Evolutionary conservation across 305 asterid species (phyloP).

Genomic region (Fraxinus baroniana): DNA sequence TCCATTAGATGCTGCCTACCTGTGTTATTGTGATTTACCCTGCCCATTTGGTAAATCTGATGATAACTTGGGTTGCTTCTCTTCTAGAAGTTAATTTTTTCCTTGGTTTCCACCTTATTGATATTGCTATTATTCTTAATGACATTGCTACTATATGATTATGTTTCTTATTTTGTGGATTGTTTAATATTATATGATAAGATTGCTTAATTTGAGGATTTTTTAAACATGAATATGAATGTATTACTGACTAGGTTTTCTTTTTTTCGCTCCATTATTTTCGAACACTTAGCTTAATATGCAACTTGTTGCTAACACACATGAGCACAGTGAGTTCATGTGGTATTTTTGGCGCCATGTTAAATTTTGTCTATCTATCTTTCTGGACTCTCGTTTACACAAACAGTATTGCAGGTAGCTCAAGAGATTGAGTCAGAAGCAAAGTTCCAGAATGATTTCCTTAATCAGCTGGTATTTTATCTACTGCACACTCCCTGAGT

Average conservation of each 20-base stretch:
- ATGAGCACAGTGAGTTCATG: background rate
- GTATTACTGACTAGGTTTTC: background rate
- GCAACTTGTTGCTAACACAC: background rate
- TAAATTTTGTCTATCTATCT: conserved; percentile 7
- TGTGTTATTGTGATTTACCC: background rate
- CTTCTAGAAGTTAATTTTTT: background rate
- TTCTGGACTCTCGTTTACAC: conserved; percentile 12
- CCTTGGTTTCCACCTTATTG: background rate
- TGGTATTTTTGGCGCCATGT: background rate
- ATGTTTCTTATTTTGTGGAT: background rate
- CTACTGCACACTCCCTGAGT: conserved; percentile 9
- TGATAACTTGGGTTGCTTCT: background rate
- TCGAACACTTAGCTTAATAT: background rate
- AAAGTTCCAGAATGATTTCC: conserved; percentile 77
- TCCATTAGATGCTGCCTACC: background rate
- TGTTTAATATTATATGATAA: background rate
- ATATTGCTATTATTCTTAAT: background rate
- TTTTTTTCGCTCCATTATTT: background rate
- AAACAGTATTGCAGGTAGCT: conserved; percentile 64
- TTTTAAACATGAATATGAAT: background rate
- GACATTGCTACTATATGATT: background rate
- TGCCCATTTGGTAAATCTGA: background rate
- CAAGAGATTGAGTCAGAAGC: conserved; percentile 80
- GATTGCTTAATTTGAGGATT: background rate
- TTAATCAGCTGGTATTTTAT: conserved; percentile 79